These are phyloP conservation scores for Penicillium verrucosum DNA, from an alignment of 2,329 filamentous ascomycete species.

Conservation along the genomic window DNA sequence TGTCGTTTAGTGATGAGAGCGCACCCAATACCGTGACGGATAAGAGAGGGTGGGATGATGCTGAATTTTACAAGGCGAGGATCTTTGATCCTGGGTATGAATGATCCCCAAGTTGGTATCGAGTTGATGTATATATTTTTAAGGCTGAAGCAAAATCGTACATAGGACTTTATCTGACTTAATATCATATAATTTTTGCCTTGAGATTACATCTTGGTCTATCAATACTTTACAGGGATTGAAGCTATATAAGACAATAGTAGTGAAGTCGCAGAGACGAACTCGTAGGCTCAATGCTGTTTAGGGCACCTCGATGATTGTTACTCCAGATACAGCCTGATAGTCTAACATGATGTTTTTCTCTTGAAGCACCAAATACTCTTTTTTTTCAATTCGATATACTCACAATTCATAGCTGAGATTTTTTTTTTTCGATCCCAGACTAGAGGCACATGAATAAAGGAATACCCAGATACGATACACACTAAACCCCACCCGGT, in stretches of 20 bases:
- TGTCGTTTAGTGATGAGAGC: neutral
- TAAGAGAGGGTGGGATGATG: neutral
- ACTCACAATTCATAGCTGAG: neutral
- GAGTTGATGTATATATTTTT: neutral
- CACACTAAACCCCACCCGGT: slow-evolving; percentile 15
- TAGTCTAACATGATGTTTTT: slow-evolving; percentile 8
- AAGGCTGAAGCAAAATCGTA: neutral
- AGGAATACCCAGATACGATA: slow-evolving; percentile 9
- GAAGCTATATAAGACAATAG: neutral
- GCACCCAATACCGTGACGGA: neutral
- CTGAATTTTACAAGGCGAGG: neutral
- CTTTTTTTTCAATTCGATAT: neutral
- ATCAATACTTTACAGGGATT: neutral
- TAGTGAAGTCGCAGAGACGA: neutral
- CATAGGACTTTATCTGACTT: neutral
- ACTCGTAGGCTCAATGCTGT: neutral
- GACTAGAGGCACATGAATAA: slow-evolving; percentile 3
- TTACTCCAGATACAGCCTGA: neutral
- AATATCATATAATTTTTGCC: neutral
- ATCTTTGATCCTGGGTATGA: neutral
- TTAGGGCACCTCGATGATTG: neutral
- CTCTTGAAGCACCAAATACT: slow-evolving; percentile 5
- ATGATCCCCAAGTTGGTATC: neutral
- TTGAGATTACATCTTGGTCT: neutral
- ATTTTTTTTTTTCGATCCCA: neutral